These are phyloP conservation scores for Colletotrichum brevisporum DNA, from an alignment of 2,329 filamentous ascomycete species.

Conservation along the genomic window DNA sequence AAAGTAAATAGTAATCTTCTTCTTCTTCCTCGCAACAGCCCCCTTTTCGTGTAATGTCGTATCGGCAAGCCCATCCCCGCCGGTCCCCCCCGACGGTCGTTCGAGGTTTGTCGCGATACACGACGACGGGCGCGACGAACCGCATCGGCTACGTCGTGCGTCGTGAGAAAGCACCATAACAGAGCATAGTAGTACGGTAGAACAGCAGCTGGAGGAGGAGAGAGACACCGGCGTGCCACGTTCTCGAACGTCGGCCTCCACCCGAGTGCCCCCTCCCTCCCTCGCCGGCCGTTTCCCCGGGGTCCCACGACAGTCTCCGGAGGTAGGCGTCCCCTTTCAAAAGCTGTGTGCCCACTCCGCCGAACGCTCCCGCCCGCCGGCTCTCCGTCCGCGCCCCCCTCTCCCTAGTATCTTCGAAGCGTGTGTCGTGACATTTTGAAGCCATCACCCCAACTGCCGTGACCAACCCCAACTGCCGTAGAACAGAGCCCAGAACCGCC, in stretches of 20 bases:
- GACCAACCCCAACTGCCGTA: background rate
- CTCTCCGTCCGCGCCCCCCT: too few relatives aligned
- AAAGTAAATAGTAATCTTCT: too few relatives aligned
- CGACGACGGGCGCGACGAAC: background rate
- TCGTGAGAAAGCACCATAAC: too few relatives aligned
- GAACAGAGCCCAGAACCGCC: too few relatives aligned
- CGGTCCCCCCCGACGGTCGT: background rate
- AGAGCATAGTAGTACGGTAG: background rate
- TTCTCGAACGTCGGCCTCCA: background rate
- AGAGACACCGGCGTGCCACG: background rate
- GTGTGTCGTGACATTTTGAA: background rate
- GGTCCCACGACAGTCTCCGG: too few relatives aligned
- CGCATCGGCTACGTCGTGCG: background rate
- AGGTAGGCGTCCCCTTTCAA: too few relatives aligned
- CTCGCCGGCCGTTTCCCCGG: too few relatives aligned
- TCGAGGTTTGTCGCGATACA: slow-evolving; percentile 5
- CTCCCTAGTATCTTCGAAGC: too few relatives aligned
- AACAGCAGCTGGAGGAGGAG: background rate
- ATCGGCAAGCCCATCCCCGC: background rate
- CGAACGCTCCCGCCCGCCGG: too few relatives aligned
- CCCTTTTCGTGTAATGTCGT: background rate
- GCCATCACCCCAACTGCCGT: background rate
- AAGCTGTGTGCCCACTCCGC: too few relatives aligned
- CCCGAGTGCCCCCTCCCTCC: too few relatives aligned
- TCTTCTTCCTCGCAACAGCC: too few relatives aligned